Base-by-base conservation (phyloP, 169 alveolate genomes). In the Eimeria brunetti region DNA sequence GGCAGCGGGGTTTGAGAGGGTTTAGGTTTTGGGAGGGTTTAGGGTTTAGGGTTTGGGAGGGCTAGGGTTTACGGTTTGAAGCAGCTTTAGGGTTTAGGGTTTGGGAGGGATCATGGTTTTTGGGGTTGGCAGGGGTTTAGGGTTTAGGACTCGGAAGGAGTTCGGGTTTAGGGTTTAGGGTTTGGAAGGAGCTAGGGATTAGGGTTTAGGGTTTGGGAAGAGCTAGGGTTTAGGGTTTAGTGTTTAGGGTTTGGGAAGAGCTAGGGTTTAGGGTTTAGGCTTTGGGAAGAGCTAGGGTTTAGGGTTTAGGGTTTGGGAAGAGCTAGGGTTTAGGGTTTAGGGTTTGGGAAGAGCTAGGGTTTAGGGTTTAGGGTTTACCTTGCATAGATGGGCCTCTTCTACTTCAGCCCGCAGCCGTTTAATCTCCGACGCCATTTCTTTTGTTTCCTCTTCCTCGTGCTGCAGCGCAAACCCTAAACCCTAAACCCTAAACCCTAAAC, bases 281-380 rank as follows among this genome's bases (percentile, higher is more conserved):
- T n/a, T n/a, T n/a, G n/a, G n/a, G n/a, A n/a, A n/a, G 73, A 62
- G 38, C n/a, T 62, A 62, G 73, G 73, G 73, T 62, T 62, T 62
- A 62, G 73, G 73, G 73, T 62, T 62, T 62, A 62, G 73, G 73
- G 73, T 62, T 62, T 62, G 14, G 73, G 73, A 62, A 22, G 73
- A 22, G 5, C 33, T 62, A 62, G 73, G 73, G 33, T 62, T 20
- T 62, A 62, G 73, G 73, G 73, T 62, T 62, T 62, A 62, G n/a
- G n/a, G n/a, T n/a, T n/a, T n/a, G n/a, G n/a, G n/a, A n/a, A n/a
- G n/a, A n/a, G n/a, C n/a, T n/a, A n/a, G 73, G 73, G 73, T 62
- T 62, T 62, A 62, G 83, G 83, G 83, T 71, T 71, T 71, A 71
- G 83, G 83, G 83, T 71, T 71, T 30, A 36, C 76, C 27, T 64